Percentiles rank a stretch among this genome's conserved stretches.
Conservation (phyloP, 495 filamentous ascomycete genomes). For the Neurospora intermedia region DNA sequence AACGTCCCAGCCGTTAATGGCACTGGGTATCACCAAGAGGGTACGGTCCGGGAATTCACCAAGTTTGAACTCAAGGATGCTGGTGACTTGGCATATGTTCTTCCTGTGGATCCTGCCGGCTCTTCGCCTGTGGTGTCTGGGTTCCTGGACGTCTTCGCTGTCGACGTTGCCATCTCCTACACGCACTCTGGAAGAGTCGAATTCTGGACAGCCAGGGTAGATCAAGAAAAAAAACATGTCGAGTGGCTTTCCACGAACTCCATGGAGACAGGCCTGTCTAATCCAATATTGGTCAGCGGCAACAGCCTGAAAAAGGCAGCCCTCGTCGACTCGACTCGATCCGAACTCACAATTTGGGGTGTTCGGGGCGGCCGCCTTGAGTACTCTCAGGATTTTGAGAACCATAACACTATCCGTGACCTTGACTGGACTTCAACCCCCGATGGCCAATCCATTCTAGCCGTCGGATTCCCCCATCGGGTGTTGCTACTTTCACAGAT, state of each 20-base stretch:
- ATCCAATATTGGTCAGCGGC: constrained; percentile 70
- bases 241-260: constrained; percentile 80
- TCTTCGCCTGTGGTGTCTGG: constrained; percentile 58
- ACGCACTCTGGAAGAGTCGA: constrained; percentile 62
- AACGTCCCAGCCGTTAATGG: constrained; percentile 13
- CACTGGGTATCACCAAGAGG: constrained; percentile 19
- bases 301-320: constrained; percentile 83
- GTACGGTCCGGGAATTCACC: constrained; percentile 54
- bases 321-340: constrained; percentile 60
- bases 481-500: constrained; percentile 82
- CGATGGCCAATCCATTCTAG: constrained; percentile 80
- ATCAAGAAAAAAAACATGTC: constrained; percentile 41
- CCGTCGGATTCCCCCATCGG: constrained; percentile 79
- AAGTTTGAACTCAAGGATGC: constrained; percentile 59
- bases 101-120: constrained; percentile 86
- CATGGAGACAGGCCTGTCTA: constrained; percentile 66
- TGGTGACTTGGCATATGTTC: constrained; percentile 69
- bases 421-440: constrained; percentile 94
- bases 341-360: constrained; percentile 88
- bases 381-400: constrained; percentile 62
- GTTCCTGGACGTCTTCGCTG: constrained; percentile 78
- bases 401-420: constrained; percentile 67
- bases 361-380: constrained; percentile 72
- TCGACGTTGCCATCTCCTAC: constrained; percentile 82
- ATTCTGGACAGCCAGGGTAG: constrained; percentile 78